Base-by-base conservation (phyloP, 2,329 filamentous ascomycete genomes). In the Beauveria sp. region DNA sequence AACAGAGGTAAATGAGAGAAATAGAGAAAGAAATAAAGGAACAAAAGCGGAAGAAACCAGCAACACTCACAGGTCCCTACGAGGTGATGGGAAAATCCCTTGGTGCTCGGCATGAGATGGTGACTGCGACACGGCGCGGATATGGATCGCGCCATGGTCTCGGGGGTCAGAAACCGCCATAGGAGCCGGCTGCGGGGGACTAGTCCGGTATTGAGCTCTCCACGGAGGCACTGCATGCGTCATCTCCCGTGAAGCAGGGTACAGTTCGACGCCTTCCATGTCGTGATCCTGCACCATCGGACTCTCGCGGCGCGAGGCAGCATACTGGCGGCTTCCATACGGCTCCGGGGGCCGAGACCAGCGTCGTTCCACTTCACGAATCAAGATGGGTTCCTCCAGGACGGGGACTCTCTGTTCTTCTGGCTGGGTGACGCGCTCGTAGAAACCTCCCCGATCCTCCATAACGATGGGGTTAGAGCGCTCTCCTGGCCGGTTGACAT, bases 371-470 rank as follows among this genome's bases (percentile, higher is more conserved):
- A 61, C 64, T 38, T 60, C 62, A 14, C 64, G 46, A 24, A 66
- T 46, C n/a, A 65, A 43, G 3, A 66, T 63, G 40, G 63, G 62
- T 10, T 60, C 52, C 50, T 65, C 56, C 26, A 63, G 58, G 40
- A 58, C 60, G 38, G 65, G 61, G n/a, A 63, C 60, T 14, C 63
- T 51, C 24, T 56, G 55, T 24, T 63, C 30, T n/a, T 57, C 59
- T 46, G 58, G 59, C 58, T 40, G 64, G 61, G 66, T 63, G 42
- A 75, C 67, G 61, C 71, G 72, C 63, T 74, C 74, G 63, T 67
- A 73, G 58, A 75, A 75, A 18, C 73, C 72, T 60, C 73, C 73
- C 34, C 73, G 70, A 65, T 76, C 73, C 63, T 76, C 73, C 74
- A 77, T 77, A 64, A 75, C 58, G 52, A 76, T 69, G 20, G 71